Evolutionary conservation across 179 eudicot species (phyloP).

Genomic region (Nepenthes alata): DNA sequence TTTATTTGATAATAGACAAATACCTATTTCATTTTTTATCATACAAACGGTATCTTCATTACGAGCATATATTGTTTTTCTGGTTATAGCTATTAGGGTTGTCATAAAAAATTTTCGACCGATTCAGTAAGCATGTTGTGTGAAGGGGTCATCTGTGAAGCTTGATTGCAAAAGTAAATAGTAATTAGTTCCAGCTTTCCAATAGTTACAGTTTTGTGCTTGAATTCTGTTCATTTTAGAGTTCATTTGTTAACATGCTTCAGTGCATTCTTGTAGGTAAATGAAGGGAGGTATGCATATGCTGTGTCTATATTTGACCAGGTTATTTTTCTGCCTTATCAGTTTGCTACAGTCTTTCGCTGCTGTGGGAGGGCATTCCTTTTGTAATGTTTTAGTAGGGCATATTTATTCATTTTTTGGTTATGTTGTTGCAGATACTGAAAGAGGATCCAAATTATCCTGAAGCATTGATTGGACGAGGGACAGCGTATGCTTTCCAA

Average conservation of each 20-base stretch:
- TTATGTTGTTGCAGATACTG: slow-evolving; percentile 44
- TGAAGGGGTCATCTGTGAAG: neutral
- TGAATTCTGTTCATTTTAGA: neutral
- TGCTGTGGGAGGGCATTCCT: neutral
- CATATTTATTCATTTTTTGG: slow-evolving; percentile 1
- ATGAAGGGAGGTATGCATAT: slow-evolving; percentile 76
- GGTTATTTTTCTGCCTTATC: slow-evolving; percentile 31
- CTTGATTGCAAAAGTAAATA: neutral
- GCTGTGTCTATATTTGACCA: slow-evolving; percentile 84
- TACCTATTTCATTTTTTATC: no score
- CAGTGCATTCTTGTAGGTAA: slow-evolving; percentile 45
- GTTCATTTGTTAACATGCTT: neutral
- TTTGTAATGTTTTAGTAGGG: neutral
- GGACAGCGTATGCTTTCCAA: slow-evolving; percentile 95
- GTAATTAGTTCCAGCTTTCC: neutral
- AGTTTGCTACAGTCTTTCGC: neutral
- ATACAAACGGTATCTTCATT: no score
- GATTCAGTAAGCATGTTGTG: no score
- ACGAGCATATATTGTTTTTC: no score
- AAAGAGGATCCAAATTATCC: slow-evolving; percentile 84
- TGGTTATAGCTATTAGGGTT: no score
- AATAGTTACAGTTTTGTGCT: neutral
- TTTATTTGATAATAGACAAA: no score
- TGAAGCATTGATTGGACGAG: slow-evolving; percentile 96
- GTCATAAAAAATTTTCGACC: no score